Base-by-base conservation (phyloP, 352 stramenopile genomes). In the Pythium graminicola region DNA sequence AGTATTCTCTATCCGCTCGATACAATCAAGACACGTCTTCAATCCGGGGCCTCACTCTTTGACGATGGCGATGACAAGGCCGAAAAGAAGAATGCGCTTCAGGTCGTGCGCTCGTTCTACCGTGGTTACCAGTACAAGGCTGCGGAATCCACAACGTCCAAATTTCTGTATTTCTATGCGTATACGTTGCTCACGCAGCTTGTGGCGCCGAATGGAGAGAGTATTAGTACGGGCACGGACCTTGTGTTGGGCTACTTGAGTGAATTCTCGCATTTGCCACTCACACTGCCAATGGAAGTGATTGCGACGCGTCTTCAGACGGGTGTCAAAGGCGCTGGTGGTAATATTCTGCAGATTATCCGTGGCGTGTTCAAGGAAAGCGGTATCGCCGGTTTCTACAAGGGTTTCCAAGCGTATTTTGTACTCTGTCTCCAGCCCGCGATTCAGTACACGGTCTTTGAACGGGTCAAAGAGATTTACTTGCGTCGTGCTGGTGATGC, bases 401-500 rank as follows among this genome's bases (percentile, higher is more conserved):
- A 92, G 50, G 85, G 84, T 16, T 78, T 96, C 32, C 69, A 80
- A n/a, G 85, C 93, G 6, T 97, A 96, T 65, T 93, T 93, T 53
- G 86, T 98, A 35, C 77, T 99, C 17, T 98, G 94, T 65, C 69
- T 99, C 44, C 97, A 99, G 74, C 95, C 95, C 10, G 94, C 95
- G 13, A 97, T 99, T 60, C 94, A 98, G 61, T 98, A 98, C 67
- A 97, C 95, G 13, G 82, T 97, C 20, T 99, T 98, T 62, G 94
- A 98, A 64, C 82, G 96, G 47, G 51, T 93, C 52, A 82, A 90
- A 56, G 63, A 70, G 39, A 24, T 86, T 22, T 91, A 91, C 41
- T 52, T 92, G 45, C 72, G 64, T 36, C 72, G 71, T 20, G 81
- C 72, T 64, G 88, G 81, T 58, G 64, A 68, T 43, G 75, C 65